Base-by-base conservation (phyloP, 306 rosid genomes). In the Ammopiptanthus mongolicus region DNA sequence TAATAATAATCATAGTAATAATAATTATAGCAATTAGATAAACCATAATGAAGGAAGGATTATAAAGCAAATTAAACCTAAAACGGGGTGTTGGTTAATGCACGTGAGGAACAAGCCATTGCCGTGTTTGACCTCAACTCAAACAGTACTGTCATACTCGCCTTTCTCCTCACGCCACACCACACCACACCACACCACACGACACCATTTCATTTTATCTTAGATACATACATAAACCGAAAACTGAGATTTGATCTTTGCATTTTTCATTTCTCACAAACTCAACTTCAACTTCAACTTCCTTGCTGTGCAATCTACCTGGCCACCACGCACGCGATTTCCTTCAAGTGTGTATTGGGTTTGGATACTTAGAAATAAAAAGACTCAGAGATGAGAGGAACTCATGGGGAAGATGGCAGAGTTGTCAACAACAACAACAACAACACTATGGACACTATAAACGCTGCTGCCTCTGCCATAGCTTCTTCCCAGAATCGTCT, bases 401-500 rank as follows among this genome's bases (percentile, higher is more conserved):
- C 18, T 28, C 64, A 74, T 71, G 87, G 85, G 42, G 85, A 91
- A 53, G 71, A 90, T 62, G 83, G 60, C 2, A 75, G 87, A 74
- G 74, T 75, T 57, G 57, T 66, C 11, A 78, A 65, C 83, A 90
- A 73, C 84, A 79, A 97, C 65, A 71, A 62, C 11, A 78, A 65
- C 83, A 90, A 73, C 84, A 79, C 98, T 68, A 71, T 92, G 34
- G 92, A 92, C 12, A 96, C 97, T 59, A 89, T 96, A 7, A 90
- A 86, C 91, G 98, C 99, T 59, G 99, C 99, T 48, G 99, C 99
- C 10, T 80, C 86, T 61, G 97, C 88, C 68, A 92, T 96, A 74
- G 93, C 91, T 12, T 65, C 91, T 18, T 79, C 88, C 1, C 97
- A 89, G 22, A 82, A 83, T 77, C 96, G 91, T 76, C 61, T 58